Evolutionary conservation across 371 early-diverging fungal species (phyloP).

Genomic region (Actinomortierella wolfii): DNA sequence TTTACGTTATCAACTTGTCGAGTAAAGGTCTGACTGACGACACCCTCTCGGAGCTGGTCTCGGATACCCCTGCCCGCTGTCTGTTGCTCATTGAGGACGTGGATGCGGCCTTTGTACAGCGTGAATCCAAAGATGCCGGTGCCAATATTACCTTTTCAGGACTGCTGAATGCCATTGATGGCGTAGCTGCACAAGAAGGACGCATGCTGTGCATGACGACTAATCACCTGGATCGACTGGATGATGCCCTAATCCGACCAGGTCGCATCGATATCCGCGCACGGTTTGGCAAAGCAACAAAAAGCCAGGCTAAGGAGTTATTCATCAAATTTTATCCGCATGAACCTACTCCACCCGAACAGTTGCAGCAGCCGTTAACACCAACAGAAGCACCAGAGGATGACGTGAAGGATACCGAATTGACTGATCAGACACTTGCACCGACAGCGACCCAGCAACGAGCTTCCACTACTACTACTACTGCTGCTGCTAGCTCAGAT

Average conservation of each 20-base stretch:
- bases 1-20: constrained; percentile 89
- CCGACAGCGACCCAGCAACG: too few relatives aligned
- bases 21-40: constrained; percentile 92
- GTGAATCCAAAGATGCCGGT: constrained; percentile 41
- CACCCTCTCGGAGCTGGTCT: constrained; percentile 84
- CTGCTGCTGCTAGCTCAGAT: too few relatives aligned
- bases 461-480: too few relatives aligned
- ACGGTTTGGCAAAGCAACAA: constrained; percentile 81
- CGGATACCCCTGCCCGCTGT: constrained; percentile 89
- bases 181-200: constrained; percentile 81
- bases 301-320: constrained; percentile 68
- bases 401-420: too few relatives aligned
- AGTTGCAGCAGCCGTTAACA: too few relatives aligned
- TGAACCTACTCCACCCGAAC: constrained; percentile 29
- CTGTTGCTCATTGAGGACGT: constrained; percentile 96
- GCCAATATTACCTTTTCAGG: constrained; percentile 61
- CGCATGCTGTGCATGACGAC: constrained; percentile 84
- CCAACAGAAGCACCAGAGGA: too few relatives aligned
- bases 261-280: constrained; percentile 95
- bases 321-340: constrained; percentile 52
- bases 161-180: constrained; percentile 85
- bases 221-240: constrained; percentile 91
- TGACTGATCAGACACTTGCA: too few relatives aligned
- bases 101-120: constrained; percentile 92
- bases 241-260: constrained; percentile 95